Percentiles rank a stretch among this genome's conserved stretches.
These are phyloP conservation scores for Pseudohyphozyma bogoriensis DNA, from an alignment of 768 basidiomycete species.

Conservation along the genomic window DNA sequence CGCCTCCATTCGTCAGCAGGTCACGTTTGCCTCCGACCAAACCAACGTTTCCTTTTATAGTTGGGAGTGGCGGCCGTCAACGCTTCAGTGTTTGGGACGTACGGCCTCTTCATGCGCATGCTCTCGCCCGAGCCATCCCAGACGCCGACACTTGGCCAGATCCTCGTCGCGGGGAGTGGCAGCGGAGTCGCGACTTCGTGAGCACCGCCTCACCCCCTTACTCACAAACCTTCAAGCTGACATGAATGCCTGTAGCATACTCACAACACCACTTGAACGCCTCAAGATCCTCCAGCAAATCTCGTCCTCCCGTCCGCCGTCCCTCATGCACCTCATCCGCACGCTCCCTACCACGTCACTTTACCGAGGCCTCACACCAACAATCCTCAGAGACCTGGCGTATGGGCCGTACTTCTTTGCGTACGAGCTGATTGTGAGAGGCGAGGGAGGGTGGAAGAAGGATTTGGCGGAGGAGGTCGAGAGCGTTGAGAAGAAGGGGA, in stretches of 20 bases:
- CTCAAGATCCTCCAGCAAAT: constrained; percentile 77
- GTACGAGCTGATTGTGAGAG: constrained; percentile 36
- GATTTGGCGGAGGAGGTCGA: constrained; percentile 23
- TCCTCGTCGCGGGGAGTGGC: constrained; percentile 65
- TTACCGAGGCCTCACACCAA: constrained; percentile 65
- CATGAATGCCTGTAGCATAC: constrained; percentile 42
- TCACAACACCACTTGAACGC: constrained; percentile 76
- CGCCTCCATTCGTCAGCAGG: constrained; percentile 9
- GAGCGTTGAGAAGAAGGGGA: neutral
- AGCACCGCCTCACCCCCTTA: constrained; percentile 36
- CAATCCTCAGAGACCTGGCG: constrained; percentile 64
- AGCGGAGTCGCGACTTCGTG: constrained; percentile 72
- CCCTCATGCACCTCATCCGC: constrained; percentile 6
- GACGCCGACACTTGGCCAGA: constrained; percentile 58
- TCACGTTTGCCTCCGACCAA: constrained; percentile 45
- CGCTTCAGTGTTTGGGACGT: constrained; percentile 75
- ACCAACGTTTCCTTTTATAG: constrained; percentile 41
- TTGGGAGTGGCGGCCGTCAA: constrained; percentile 65
- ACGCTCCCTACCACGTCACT: constrained; percentile 34
- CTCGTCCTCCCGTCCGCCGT: constrained; percentile 30
- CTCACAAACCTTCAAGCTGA: neutral
- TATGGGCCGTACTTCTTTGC: constrained; percentile 78
- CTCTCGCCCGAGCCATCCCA: constrained; percentile 47
- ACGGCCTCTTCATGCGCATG: constrained; percentile 62
- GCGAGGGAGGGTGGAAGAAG: neutral